Base-by-base conservation (phyloP, 164 flowering plant genomes). In the Paratinospora sagittata region DNA sequence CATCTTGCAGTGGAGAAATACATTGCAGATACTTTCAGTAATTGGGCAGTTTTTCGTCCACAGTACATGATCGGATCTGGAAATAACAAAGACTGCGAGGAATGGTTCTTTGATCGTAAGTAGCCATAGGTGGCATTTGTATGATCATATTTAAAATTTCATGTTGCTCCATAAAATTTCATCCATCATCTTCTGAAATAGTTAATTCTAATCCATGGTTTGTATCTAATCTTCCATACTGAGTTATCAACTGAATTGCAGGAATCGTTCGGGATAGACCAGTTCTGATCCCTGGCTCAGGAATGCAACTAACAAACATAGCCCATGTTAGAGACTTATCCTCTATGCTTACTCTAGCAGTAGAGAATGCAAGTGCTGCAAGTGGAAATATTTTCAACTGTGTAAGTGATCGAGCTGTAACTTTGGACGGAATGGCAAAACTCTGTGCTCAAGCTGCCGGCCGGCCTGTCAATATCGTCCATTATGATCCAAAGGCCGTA, bases 101-200 rank as follows among this genome's bases (percentile, higher is more conserved):
- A 95, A 70, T 95, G 99, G 99, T 95, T 95, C 86, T 92, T 95
- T 68, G 99, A 95, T 78, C 76, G 99, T 95, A 88, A 86, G 99
- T 74, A 8, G 6, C 33, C 30, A 13, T 21, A 52, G 16, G 17
- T 24, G 33, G 61, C 21, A 55, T 55, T 55, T 1, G 19, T 55
- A 19, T 55, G 23, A 21, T n/a, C 3, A 1, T 4, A 30, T 30
- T 30, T 30, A 30, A 30, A 30, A 30, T 1, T n/a, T n/a, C n/a
- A 16, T 21, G 19, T 52, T 16, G 58, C 58, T 65, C 47, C 45
- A 36, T 11, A 65, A n/a, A 65, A n/a, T 19, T 5, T 39, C 49
- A 37, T 66, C 34, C 16, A 8, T 41, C 9, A 6, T 66, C 16
- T 66, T 23, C 26, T 11, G 23, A 66, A 66, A 11, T 6, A 16